Percentiles rank a stretch among this genome's conserved stretches.
These are phyloP conservation scores for Ceratobasidium sp. DNA, from an alignment of 1,284 basidiomycete species.

Conservation along the genomic window DNA sequence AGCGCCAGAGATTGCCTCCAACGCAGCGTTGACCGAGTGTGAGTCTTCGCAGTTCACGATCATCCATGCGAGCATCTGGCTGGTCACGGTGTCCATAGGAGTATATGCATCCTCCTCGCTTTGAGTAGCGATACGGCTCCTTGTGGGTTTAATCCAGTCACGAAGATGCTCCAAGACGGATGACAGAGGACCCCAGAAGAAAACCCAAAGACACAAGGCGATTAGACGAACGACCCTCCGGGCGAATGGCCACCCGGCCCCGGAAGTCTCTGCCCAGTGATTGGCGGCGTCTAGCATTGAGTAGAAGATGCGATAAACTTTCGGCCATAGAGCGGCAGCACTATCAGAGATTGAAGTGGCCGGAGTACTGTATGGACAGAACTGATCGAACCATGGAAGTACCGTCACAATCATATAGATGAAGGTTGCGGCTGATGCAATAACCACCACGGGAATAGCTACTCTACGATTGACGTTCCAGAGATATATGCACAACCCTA, in stretches of 20 bases:
- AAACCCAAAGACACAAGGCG: no score
- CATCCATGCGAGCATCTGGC: neutral
- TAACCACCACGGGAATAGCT: neutral
- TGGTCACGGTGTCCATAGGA: neutral
- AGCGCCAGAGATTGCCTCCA: constrained; percentile 11
- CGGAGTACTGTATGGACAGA: constrained; percentile 14
- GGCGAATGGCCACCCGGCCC: no score
- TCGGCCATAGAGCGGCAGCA: neutral
- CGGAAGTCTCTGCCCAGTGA: no score
- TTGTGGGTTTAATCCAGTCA: neutral
- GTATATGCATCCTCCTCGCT: neutral
- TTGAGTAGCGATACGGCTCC: neutral
- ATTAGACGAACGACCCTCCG: no score
- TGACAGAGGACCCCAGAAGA: no score
- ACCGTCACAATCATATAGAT: neutral
- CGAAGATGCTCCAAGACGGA: no score
- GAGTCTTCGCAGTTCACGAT: constrained; percentile 16
- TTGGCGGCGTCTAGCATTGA: no score
- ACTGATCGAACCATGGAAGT: neutral
- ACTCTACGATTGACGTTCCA: constrained; percentile 13
- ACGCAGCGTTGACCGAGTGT: neutral
- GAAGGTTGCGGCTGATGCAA: neutral
- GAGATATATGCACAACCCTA: constrained; percentile 2
- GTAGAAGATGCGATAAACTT: no score
- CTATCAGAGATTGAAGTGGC: neutral